These are phyloP conservation scores for Pestalotiopsis sp. DNA, from an alignment of 2,329 filamentous ascomycete genomes.

Conservation along the genomic window DNA sequence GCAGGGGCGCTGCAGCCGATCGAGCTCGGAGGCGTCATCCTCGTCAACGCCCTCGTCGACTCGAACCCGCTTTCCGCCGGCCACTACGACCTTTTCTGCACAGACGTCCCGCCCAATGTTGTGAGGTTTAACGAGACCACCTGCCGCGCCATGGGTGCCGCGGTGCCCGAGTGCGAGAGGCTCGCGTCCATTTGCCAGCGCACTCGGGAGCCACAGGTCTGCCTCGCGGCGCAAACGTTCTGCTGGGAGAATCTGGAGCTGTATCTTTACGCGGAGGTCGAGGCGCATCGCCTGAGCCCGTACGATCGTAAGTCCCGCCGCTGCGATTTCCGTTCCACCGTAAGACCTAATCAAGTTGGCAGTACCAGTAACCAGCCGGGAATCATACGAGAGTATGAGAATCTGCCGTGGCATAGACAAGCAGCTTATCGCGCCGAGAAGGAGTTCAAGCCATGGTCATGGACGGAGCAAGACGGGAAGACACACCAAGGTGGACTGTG, in stretches of 20 bases:
- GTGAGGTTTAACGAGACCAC: background rate
- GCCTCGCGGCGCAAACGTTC: background rate
- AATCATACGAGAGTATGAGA: background rate
- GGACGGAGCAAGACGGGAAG: background rate
- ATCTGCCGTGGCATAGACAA: background rate
- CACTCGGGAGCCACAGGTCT: background rate
- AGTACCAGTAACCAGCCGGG: background rate
- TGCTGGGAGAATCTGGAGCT: background rate
- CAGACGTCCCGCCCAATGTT: background rate
- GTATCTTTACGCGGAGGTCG: background rate
- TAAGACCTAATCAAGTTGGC: background rate
- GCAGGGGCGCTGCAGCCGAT: background rate
- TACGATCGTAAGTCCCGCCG: background rate
- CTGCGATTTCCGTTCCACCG: background rate
- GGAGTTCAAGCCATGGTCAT: background rate
- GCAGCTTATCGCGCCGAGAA: background rate
- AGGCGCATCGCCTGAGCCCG: background rate
- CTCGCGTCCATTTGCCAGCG: background rate
- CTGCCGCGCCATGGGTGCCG: background rate
- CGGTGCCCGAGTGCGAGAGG: background rate
- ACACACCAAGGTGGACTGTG: background rate
- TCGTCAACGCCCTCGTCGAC: background rate
- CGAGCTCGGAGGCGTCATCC: background rate
- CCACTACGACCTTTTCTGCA: background rate
- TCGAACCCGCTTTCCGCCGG: background rate